Percentiles rank a stretch among this genome's conserved stretches.
Conservation (phyloP, 2,329 filamentous ascomycete genomes). For the Aureobasidium sp. region DNA sequence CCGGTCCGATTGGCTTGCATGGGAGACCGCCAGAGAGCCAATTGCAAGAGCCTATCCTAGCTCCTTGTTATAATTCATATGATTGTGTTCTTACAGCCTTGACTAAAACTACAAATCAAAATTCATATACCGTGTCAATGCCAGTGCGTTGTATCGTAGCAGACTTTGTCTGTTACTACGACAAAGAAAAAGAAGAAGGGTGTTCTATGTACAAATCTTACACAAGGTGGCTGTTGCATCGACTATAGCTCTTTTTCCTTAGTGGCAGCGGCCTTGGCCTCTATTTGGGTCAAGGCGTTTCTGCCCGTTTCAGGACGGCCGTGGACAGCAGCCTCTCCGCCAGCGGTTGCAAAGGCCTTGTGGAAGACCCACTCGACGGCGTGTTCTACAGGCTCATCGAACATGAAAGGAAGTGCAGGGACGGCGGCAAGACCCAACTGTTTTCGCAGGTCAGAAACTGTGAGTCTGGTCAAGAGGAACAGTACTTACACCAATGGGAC, state of each 20-base stretch:
- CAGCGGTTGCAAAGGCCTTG: constrained; percentile 66
- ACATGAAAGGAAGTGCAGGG: constrained; percentile 74
- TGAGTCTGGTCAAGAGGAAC: neutral
- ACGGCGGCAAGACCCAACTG: constrained; percentile 59
- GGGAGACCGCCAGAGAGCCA: constrained; percentile 71
- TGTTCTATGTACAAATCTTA: neutral
- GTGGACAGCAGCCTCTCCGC: constrained; percentile 53
- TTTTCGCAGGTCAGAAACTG: constrained; percentile 19
- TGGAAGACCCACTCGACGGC: constrained; percentile 89
- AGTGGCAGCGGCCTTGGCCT: constrained; percentile 24
- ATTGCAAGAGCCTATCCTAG: constrained; percentile 51
- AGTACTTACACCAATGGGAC: constrained; percentile 73
- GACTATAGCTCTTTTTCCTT: constrained; percentile 35
- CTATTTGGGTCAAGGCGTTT: constrained; percentile 30
- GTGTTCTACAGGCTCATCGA: constrained; percentile 87
- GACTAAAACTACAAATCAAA: neutral
- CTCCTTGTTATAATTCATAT: constrained; percentile 7
- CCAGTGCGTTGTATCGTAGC: neutral
- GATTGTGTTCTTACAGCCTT: neutral
- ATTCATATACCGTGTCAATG: neutral
- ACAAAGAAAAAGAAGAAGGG: neutral
- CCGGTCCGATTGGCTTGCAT: constrained; percentile 93
- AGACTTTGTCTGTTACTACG: neutral
- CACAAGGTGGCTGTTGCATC: neutral
- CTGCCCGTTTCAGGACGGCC: constrained; percentile 32